Percentiles rank a stretch among this genome's conserved stretches.
phyloP scores from a whole-genome alignment of 805 yeast species.

The Barnettozyma salicaria region DNA sequence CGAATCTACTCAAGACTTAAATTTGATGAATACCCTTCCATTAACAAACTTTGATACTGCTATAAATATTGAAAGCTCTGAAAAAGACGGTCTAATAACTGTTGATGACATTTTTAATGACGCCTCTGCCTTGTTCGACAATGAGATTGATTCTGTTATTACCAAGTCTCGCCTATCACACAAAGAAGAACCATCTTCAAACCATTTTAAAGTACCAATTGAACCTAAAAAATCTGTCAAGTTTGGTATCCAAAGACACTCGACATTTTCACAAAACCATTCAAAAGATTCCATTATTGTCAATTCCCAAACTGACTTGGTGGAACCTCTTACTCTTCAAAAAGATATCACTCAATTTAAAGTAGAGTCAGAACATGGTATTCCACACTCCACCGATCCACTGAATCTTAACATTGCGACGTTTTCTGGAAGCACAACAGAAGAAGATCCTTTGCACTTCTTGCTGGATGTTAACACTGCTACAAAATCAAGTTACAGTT shows the following conservation, averaged over 20 bases:
- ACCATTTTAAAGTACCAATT: too few species aligned
- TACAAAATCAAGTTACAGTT: conserved; percentile 17
- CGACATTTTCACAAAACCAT: too few species aligned
- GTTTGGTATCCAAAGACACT: too few species aligned
- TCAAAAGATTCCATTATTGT: too few species aligned
- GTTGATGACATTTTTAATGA: background rate
- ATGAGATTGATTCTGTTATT: too few species aligned
- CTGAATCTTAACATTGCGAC: conserved; percentile 5
- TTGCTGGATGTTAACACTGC: conserved; percentile 14
- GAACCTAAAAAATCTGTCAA: too few species aligned
- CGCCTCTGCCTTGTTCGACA: too few species aligned
- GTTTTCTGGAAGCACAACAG: conserved; percentile 1
- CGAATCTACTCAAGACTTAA: conserved; percentile 8
- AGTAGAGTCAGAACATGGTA: background rate
- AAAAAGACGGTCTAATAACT: background rate
- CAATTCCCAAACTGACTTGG: conserved; percentile 3
- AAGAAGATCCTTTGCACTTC: conserved; percentile 21
- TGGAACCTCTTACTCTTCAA: conserved; percentile 8
- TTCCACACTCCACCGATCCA: conserved; percentile 5
- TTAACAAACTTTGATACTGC: conserved; percentile 7
- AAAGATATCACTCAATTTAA: too few species aligned
- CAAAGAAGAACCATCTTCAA: too few species aligned
- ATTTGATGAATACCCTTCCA: conserved; percentile 5
- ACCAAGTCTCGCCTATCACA: too few species aligned
- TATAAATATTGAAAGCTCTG: background rate